phyloP scores from a whole-genome alignment of 2,329 filamentous ascomycete genomes.

The Metarhizium robertsii region DNA sequence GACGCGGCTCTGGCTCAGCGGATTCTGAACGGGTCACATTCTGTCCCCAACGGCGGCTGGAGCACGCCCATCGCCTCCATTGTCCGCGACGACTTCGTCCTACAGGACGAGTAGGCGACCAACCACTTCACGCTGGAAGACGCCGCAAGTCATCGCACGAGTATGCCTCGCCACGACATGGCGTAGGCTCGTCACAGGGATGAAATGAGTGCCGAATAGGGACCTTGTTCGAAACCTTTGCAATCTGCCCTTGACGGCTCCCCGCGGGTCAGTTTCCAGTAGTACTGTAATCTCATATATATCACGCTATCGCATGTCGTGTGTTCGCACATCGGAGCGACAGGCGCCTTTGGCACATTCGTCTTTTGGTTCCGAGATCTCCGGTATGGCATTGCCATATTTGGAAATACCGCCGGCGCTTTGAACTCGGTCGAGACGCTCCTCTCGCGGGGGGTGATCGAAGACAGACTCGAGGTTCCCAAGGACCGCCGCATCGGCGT shows the following conservation, averaged over 20 bases:
- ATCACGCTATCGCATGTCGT: constrained; percentile 27
- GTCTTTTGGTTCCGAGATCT: constrained; percentile 23
- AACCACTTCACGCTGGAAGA: constrained; percentile 40
- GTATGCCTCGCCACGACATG: constrained; percentile 34
- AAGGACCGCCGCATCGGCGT: constrained; percentile 11
- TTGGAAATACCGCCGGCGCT: constrained; percentile 31
- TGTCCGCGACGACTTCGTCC: constrained; percentile 42
- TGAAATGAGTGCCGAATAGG: constrained; percentile 18
- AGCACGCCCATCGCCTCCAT: constrained; percentile 35
- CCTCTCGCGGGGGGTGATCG: constrained; percentile 16
- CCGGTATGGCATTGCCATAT: constrained; percentile 18
- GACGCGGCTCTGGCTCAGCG: constrained; percentile 39
- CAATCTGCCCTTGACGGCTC: constrained; percentile 30
- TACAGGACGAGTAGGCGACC: constrained; percentile 36
- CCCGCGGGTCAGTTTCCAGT: constrained; percentile 36
- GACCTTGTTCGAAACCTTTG: constrained; percentile 33
- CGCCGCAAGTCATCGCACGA: constrained; percentile 41
- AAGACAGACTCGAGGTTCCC: constrained; percentile 17
- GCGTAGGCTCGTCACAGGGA: constrained; percentile 15
- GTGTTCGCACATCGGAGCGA: constrained; percentile 20
- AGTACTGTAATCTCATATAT: constrained; percentile 44
- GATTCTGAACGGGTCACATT: constrained; percentile 15
- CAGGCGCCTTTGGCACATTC: constrained; percentile 15
- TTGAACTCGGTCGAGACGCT: constrained; percentile 22
- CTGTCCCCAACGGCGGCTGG: constrained; percentile 29